Evolutionary conservation across 2,329 filamentous ascomycete species (phyloP).

Genomic region (Ophiostoma pallidulum): DNA sequence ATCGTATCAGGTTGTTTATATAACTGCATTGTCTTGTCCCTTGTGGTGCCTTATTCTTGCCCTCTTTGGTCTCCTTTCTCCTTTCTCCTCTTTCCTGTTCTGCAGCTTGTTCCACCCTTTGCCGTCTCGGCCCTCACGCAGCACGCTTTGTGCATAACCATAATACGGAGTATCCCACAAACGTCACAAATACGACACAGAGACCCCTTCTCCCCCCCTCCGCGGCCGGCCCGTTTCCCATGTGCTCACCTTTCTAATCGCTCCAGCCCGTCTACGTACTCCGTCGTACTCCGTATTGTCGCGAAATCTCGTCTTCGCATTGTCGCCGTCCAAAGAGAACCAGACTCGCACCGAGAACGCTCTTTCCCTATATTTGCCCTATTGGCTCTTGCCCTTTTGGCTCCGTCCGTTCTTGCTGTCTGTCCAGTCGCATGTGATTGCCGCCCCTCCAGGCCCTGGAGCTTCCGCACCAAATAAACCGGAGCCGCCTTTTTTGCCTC

Average conservation of each 20-base stretch:
- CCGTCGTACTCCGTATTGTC: no score
- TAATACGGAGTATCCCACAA: no score
- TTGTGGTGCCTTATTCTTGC: background rate
- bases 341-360: no score
- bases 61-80: background rate
- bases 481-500: no score
- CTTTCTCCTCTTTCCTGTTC: background rate
- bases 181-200: no score
- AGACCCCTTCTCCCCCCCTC: background rate
- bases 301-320: no score
- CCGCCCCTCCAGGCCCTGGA: background rate
- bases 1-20: slow-evolving; percentile 4
- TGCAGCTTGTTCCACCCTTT: no score
- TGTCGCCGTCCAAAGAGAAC: no score
- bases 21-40: background rate
- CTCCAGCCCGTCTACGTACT: no score
- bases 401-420: background rate
- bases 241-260: background rate
- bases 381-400: background rate
- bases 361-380: background rate
- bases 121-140: no score
- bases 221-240: slow-evolving; percentile 5
- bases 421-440: slow-evolving; percentile 1
- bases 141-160: no score
- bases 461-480: no score